A percentile compares a stretch with the other conserved stretches of the same genome.
Conservation (phyloP, 345 rosid species). For the Brassica carinata region DNA sequence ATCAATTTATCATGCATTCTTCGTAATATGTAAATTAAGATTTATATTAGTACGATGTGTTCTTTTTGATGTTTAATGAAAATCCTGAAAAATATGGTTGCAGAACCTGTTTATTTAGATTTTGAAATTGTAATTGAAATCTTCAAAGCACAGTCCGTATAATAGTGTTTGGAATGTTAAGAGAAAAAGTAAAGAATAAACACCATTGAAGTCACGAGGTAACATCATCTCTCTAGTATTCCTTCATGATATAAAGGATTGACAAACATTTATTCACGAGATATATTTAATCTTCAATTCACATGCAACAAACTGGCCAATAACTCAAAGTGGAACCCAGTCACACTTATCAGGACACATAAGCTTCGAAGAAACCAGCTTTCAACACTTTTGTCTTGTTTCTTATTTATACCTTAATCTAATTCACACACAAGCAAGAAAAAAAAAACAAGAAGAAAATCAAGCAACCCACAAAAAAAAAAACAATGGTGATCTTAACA, state of each 20-base stretch:
- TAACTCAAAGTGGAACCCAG: conserved; percentile 33
- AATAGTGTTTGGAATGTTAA: not conserved
- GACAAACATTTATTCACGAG: conserved; percentile 15
- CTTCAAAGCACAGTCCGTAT: not conserved
- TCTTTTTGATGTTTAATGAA: not conserved
- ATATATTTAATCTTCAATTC: not conserved
- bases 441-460: not conserved
- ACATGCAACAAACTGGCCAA: conserved; percentile 34
- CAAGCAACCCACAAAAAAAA: not conserved
- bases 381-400: conserved; percentile 19
- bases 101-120: not conserved
- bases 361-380: conserved; percentile 22
- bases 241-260: not conserved
- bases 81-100: not conserved
- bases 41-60: not conserved
- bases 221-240: not conserved
- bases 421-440: not conserved
- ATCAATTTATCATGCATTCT: not conserved
- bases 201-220: not conserved
- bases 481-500: conserved; percentile 28
- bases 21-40: not conserved
- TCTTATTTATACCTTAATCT: conserved; percentile 31
- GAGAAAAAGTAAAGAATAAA: not conserved
- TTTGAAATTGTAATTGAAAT: not conserved
- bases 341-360: conserved; percentile 27